These are phyloP conservation scores for Chalciporus pseudorubinellus DNA, from an alignment of 768 basidiomycete species.

Conservation along the genomic window DNA sequence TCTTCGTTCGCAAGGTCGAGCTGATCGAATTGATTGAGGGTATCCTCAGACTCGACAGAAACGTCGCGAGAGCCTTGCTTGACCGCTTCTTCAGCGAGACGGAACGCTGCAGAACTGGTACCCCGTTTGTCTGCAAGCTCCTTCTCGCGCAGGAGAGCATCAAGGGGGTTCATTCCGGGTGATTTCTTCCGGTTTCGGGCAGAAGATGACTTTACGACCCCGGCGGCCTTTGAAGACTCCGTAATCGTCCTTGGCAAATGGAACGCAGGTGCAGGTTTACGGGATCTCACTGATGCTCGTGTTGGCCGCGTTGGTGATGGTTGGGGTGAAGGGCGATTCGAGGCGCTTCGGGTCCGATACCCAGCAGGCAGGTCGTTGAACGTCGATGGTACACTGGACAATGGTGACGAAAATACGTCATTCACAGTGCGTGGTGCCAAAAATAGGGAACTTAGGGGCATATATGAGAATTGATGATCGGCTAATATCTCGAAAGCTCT, in stretches of 20 bases:
- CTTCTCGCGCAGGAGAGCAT: conserved; percentile 55
- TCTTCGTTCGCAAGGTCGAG: conserved; percentile 35
- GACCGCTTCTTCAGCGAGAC: conserved; percentile 44
- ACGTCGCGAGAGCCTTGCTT: conserved; percentile 31
- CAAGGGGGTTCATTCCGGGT: conserved; percentile 49
- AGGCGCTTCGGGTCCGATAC: not conserved
- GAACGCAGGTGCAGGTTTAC: conserved; percentile 12
- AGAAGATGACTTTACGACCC: not conserved
- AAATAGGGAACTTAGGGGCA: conserved; percentile 7
- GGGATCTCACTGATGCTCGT: conserved; percentile 20
- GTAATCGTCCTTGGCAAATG: conserved; percentile 12
- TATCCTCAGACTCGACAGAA: conserved; percentile 10
- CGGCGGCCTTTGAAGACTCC: conserved; percentile 4
- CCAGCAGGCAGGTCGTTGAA: not conserved
- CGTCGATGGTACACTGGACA: conserved; percentile 22
- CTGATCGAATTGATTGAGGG: conserved; percentile 19
- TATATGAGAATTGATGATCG: not conserved
- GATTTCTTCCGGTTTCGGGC: conserved; percentile 18
- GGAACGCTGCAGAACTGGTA: conserved; percentile 41
- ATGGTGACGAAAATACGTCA: conserved; percentile 19
- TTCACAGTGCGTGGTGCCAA: not conserved
- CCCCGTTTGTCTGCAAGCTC: conserved; percentile 27
- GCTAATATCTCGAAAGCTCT: not conserved
- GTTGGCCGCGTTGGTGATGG: conserved; percentile 4
- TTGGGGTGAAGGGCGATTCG: not conserved